Base-by-base conservation (phyloP, 2,329 filamentous ascomycete genomes). In the Didymella arachidicola region DNA sequence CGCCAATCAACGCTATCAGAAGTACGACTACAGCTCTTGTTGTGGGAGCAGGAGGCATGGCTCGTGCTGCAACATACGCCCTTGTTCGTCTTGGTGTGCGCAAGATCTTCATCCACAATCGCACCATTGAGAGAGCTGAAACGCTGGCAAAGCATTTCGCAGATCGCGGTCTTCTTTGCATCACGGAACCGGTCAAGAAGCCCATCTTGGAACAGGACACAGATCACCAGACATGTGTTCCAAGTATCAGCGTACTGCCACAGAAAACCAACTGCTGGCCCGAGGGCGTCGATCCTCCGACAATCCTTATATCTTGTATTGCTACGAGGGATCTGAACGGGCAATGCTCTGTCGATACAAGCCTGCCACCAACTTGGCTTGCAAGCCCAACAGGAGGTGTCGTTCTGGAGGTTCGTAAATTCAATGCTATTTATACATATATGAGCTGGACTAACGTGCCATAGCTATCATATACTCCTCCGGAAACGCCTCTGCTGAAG, bases 61-160 rank as follows among this genome's bases (percentile, higher is more conserved):
- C 47, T 41, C 47, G 47, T 50, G 47, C 47, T 41, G 47, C 47
- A 14, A 50, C 34, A 7, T 50, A 50, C 25, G 47, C 47, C 7
- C 26, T 50, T 19, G 26, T 11, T 29, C 30, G 47, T 11, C 47
- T 50, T 12, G 47, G 47, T 14, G 47, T 50, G 25, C 47, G 47
- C 16, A 25, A 19, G 3, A 27, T 50, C 4, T 50, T 50, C 47
- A 39, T 50, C 14, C 26, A 50, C 18, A 50, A 41, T n/a, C 47
- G 47, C 10, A 41, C 47, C 7, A 3, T 18, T 2, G 34, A 50
- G 25, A 50, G 38, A 39, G 47, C 34, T 7, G 34, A 30, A 41
- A 18, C 34, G 2, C 25, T 50, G 8, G 47, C 34, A 3, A 16
- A 41, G n/a, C 22, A 50, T 19, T 50, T 50, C 11, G 25, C 27